Base-by-base conservation (phyloP, 768 basidiomycete genomes). In the Cyclocybe cylindracea region DNA sequence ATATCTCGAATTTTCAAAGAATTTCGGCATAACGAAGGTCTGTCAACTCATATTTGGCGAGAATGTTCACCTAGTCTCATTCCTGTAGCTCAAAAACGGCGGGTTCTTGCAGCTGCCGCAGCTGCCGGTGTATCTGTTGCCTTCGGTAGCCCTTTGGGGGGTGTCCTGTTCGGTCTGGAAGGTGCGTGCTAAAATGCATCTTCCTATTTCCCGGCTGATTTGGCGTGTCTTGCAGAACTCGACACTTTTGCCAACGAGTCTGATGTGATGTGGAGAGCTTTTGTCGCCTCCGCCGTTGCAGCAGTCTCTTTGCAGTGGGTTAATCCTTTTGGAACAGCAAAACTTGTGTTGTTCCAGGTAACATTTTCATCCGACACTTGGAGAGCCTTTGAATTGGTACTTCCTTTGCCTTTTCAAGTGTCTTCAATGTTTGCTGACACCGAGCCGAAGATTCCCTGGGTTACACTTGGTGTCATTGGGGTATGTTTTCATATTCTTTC, bases 101-200 rank as follows among this genome's bases (percentile, higher is more conserved):
- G 89, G 62, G 70, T 94, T 29, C 70, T 94, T 10, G 86, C 87
- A 0, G 91, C 92, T 0, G 91, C 91, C 0, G 91, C 90, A 2
- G 87, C 89, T 0, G 91, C 91, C 2, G 91, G 91, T 40, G 87
- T 94, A 13, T 91, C 90, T 0, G 91, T 94, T 1, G 91, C 91
- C 10, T 94, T 94, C 66, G 91, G 91, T 36, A 89, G 87, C 57
- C 91, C 91, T 7, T 75, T 94, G 5, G 91, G 91, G 3, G 91
- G 91, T 8, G 91, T 94, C 0, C 69, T 94, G 7, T 94, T 94
- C 61, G 89, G 89, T 5, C 79, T 94, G 32, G 91, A 94, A 76
- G 84, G 81, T 76, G 46, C 24, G 3, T 24, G 24, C 4, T 24
- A 5, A 24, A 47, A 57, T 40, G 11, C 7, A 39, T n/a, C 16